Evolutionary conservation across 164 flowering plant species (phyloP).

Genomic region (Chimonanthus praecox): DNA sequence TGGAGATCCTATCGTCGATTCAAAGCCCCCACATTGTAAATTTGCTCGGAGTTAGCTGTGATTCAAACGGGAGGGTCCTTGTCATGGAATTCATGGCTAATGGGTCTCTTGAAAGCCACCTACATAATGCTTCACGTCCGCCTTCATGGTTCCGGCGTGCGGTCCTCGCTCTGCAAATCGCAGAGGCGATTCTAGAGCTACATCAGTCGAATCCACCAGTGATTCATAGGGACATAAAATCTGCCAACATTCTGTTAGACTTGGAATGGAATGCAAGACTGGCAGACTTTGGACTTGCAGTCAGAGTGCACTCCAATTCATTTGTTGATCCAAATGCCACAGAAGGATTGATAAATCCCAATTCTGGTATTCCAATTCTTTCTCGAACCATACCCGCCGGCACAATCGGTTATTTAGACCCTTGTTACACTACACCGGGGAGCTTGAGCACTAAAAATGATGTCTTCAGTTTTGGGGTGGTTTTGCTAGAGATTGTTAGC

Average conservation of each 20-base stretch:
- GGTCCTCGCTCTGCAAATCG: conserved; percentile 40
- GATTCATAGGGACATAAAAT: conserved; percentile 63
- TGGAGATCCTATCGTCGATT: conserved; percentile 38
- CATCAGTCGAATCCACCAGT: conserved; percentile 37
- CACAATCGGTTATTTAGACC: conserved; percentile 74
- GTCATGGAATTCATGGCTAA: conserved; percentile 68
- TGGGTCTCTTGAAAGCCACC: conserved; percentile 51
- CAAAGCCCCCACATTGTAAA: conserved; percentile 26
- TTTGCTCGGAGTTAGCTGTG: conserved; percentile 37
- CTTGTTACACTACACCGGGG: conserved; percentile 46
- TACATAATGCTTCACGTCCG: conserved; percentile 28
- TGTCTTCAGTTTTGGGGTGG: conserved; percentile 65
- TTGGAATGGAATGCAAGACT: conserved; percentile 40
- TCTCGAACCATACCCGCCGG: conserved; percentile 49
- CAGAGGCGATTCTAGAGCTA: conserved; percentile 41
- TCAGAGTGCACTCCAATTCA: conserved; percentile 1
- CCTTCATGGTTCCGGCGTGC: conserved; percentile 47
- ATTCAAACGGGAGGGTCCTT: conserved; percentile 26
- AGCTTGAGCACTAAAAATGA: conserved; percentile 58
- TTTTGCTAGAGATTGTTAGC: conserved; percentile 57
- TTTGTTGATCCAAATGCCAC: background rate
- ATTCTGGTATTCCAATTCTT: background rate
- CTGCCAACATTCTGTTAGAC: conserved; percentile 60
- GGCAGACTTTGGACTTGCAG: conserved; percentile 66
- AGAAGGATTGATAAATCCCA: background rate